phyloP scores from a whole-genome alignment of 108 stramenopile species.

The Cyclotella atomus region DNA sequence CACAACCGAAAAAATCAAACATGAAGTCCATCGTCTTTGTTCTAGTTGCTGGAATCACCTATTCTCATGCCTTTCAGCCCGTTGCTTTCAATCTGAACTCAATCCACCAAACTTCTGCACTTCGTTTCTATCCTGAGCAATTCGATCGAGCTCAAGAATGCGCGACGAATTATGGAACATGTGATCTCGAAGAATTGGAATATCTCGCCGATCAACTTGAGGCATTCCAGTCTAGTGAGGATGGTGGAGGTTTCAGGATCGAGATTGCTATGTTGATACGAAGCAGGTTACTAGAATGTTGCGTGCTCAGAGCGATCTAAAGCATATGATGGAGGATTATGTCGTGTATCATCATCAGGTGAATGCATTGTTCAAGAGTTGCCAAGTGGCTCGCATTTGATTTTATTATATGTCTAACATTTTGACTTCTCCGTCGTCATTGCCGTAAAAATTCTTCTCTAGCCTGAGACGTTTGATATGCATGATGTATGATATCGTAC shows the following conservation, averaged over 20 bases:
- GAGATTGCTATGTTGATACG: conserved; percentile 19
- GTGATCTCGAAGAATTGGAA: conserved; percentile 19
- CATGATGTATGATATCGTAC: conserved; percentile 21
- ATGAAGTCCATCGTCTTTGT: conserved; percentile 1
- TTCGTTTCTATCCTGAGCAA: conserved; percentile 21
- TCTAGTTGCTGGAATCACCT: background rate
- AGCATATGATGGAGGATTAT: conserved; percentile 30
- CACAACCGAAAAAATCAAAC: too few species aligned
- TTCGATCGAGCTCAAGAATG: conserved; percentile 25
- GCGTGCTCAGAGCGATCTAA: conserved; percentile 22
- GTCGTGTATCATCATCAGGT: conserved; percentile 5
- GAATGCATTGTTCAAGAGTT: background rate
- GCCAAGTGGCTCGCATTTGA: background rate
- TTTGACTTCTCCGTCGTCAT: background rate
- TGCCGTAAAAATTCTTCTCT: background rate
- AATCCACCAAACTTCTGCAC: background rate
- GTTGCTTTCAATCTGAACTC: background rate
- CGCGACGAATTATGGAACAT: conserved; percentile 20
- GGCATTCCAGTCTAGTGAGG: conserved; percentile 6
- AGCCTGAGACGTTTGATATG: conserved; percentile 26
- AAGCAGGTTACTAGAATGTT: conserved; percentile 14
- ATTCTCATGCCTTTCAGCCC: conserved; percentile 6
- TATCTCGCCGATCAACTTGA: conserved; percentile 18
- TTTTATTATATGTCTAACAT: background rate
- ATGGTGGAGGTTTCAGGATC: conserved; percentile 17